Conservation (phyloP, 2,329 filamentous ascomycete genomes). For the Fusarium penzigii region DNA sequence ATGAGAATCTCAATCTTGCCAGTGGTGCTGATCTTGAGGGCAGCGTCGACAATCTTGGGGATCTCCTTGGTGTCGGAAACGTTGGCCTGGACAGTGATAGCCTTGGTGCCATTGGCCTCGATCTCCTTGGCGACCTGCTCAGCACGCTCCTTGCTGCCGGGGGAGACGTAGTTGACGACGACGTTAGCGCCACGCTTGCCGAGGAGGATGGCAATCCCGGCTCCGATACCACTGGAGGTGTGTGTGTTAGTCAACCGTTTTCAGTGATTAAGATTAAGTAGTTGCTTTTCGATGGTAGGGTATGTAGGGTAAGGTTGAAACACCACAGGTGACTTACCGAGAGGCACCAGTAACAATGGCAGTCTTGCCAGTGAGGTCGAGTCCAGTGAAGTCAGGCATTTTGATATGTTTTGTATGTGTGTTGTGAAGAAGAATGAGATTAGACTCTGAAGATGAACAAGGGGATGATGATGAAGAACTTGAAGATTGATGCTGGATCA, state of each 20-base stretch:
- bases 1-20: slow-evolving; percentile 29
- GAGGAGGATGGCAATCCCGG: slow-evolving; percentile 15
- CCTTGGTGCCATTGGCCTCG: slow-evolving; percentile 16
- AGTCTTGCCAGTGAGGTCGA: slow-evolving; percentile 26
- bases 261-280: no score
- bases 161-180: slow-evolving; percentile 21
- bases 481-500: no score
- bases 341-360: slow-evolving; percentile 27
- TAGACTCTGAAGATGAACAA: no score
- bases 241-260: no score
- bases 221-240: slow-evolving; percentile 16
- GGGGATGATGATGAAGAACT: no score
- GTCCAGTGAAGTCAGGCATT: slow-evolving; percentile 17
- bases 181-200: slow-evolving; percentile 22
- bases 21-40: slow-evolving; percentile 17
- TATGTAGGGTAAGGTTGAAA: no score
- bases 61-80: slow-evolving; percentile 16
- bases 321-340: slow-evolving; percentile 1
- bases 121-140: slow-evolving; percentile 17
- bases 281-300: not conserved
- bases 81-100: slow-evolving; percentile 13
- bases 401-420: no score
- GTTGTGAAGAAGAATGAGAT: no score
- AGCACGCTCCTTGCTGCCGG: slow-evolving; percentile 16
- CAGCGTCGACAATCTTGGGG: slow-evolving; percentile 18